These are phyloP conservation scores for Cyclostephanos invisitatus DNA, from an alignment of 108 stramenopile species.

Conservation along the genomic window DNA sequence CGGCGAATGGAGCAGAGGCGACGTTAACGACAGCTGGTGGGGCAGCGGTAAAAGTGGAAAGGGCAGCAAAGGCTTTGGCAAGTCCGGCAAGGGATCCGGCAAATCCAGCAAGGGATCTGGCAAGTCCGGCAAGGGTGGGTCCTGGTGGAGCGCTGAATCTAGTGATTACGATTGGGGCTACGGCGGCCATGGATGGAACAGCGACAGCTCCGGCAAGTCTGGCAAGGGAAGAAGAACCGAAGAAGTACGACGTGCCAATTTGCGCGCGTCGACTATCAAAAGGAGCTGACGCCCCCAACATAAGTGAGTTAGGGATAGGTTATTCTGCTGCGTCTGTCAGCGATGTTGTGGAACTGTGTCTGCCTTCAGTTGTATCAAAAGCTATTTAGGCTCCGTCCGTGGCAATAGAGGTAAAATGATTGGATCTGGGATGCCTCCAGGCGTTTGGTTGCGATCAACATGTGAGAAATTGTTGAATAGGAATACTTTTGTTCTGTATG, in stretches of 20 bases:
- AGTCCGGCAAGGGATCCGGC: background rate
- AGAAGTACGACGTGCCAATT: background rate
- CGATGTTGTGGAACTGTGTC: background rate
- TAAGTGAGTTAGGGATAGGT: background rate
- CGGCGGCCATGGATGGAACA: no score
- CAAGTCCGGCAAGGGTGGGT: no score
- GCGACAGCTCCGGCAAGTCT: no score
- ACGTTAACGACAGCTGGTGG: background rate
- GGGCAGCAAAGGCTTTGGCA: background rate
- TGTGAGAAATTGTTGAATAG: no score
- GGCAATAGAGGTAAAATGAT: no score
- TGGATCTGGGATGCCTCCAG: no score
- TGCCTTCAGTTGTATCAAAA: background rate
- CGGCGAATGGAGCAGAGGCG: background rate
- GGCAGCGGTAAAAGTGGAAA: background rate
- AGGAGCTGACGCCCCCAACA: background rate
- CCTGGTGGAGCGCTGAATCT: background rate
- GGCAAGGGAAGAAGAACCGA: background rate
- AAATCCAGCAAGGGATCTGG: no score
- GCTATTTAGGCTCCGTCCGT: background rate
- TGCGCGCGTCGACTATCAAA: background rate
- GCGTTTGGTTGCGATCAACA: no score
- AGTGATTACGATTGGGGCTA: background rate
- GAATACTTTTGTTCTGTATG: no score
- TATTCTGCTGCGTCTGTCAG: background rate